A percentile compares a stretch with the other conserved stretches of the same genome.
These are phyloP conservation scores for Pythium volutum DNA, from an alignment of 352 stramenopile genomes.

Conservation along the genomic window DNA sequence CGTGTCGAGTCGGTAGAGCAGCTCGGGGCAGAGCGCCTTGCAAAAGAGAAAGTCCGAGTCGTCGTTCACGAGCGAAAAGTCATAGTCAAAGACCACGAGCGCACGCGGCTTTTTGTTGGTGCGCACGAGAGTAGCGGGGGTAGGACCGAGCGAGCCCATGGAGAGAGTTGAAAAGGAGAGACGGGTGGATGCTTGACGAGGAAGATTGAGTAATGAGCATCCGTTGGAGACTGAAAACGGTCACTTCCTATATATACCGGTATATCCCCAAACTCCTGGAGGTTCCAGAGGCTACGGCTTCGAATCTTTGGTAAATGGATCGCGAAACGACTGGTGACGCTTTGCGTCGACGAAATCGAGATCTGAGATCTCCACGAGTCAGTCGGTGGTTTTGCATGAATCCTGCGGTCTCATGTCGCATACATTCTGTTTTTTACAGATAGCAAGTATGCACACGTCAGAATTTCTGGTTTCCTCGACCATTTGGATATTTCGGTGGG, in stretches of 20 bases:
- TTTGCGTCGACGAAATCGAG: neutral
- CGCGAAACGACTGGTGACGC: neutral
- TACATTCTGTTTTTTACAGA: neutral
- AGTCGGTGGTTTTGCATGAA: no score
- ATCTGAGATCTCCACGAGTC: neutral
- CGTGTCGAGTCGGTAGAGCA: constrained; percentile 23
- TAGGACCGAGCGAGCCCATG: neutral
- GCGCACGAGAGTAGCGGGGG: neutral
- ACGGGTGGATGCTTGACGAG: neutral
- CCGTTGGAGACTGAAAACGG: neutral
- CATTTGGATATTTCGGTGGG: no score
- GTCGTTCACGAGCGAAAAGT: constrained; percentile 42
- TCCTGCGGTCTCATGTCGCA: no score
- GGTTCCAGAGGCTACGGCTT: neutral
- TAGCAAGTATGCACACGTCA: neutral
- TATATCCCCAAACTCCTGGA: neutral
- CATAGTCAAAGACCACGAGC: constrained; percentile 55
- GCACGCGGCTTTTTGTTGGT: constrained; percentile 13
- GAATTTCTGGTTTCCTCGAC: neutral
- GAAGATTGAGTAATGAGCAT: neutral
- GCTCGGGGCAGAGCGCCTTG: constrained; percentile 28
- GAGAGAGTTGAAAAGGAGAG: neutral
- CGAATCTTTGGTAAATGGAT: no score
- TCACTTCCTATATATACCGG: no score
- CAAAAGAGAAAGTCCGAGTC: constrained; percentile 44